Conservation (phyloP, 2,329 filamentous ascomycete genomes). For the Malbranchea zuffiana region DNA sequence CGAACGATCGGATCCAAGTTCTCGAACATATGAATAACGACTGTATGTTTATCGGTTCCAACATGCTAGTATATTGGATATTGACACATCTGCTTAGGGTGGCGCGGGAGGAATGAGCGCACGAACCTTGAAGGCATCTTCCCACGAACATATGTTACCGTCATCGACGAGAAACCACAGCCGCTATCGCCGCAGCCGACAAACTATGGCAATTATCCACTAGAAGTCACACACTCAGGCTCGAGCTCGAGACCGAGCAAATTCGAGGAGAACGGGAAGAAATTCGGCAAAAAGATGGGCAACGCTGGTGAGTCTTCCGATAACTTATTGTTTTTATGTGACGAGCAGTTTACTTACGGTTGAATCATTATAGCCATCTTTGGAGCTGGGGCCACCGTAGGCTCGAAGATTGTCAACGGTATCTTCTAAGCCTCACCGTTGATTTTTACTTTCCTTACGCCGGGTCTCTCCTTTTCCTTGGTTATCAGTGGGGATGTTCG, state of each 20-base stretch:
- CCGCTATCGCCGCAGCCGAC: slow-evolving; percentile 31
- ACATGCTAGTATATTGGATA: neutral
- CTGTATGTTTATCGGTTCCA: slow-evolving; percentile 41
- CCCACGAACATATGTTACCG: slow-evolving; percentile 74
- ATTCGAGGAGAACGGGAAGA: slow-evolving; percentile 69
- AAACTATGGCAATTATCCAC: slow-evolving; percentile 53
- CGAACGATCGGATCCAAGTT: slow-evolving; percentile 69
- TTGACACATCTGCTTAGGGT: slow-evolving; percentile 28
- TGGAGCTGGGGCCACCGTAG: slow-evolving; percentile 83
- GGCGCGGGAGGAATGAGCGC: slow-evolving; percentile 80
- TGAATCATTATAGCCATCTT: slow-evolving; percentile 61
- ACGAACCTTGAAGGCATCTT: slow-evolving; percentile 86
- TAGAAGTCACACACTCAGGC: slow-evolving; percentile 56
- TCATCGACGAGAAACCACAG: slow-evolving; percentile 53
- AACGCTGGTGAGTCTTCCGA: slow-evolving; percentile 43
- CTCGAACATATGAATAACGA: slow-evolving; percentile 92
- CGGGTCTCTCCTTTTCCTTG: too few species aligned
- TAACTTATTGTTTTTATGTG: neutral
- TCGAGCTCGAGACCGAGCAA: slow-evolving; percentile 46
- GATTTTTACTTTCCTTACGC: too few species aligned
- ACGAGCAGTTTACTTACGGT: slow-evolving; percentile 20
- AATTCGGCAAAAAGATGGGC: slow-evolving; percentile 90
- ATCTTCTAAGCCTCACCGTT: too few species aligned
- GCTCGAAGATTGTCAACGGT: slow-evolving; percentile 78
- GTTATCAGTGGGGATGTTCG: too few species aligned